phyloP scores from a whole-genome alignment of 2,329 filamentous ascomycete species.

The Colletotrichum australisinense region DNA sequence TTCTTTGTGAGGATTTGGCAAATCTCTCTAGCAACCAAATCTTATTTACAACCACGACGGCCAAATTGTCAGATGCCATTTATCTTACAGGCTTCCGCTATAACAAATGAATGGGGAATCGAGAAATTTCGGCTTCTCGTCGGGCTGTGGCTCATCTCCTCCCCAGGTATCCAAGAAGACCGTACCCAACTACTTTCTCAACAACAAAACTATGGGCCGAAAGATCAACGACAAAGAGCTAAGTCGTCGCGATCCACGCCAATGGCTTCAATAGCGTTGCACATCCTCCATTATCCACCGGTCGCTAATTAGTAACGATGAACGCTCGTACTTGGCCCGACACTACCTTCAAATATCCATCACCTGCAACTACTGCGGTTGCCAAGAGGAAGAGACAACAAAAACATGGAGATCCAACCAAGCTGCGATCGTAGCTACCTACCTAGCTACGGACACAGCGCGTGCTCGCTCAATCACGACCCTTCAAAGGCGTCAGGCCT shows the following conservation, averaged over 20 bases:
- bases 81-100: neutral
- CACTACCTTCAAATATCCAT: neutral
- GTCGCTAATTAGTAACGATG: neutral
- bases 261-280: neutral
- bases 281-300: neutral
- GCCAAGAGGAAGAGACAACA: conserved; percentile 13
- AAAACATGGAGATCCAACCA: conserved; percentile 14
- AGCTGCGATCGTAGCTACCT: conserved; percentile 1
- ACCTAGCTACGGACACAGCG: neutral
- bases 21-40: neutral
- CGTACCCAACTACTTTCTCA: neutral
- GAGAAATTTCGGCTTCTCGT: conserved; percentile 17
- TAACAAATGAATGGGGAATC: conserved; percentile 7
- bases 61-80: neutral
- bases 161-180: neutral
- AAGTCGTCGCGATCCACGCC: conserved; percentile 6
- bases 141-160: conserved; percentile 28
- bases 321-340: neutral
- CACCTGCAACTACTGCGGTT: neutral
- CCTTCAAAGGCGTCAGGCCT: conserved; percentile 1
- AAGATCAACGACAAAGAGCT: neutral
- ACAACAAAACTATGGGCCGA: neutral
- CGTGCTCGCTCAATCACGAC: conserved; percentile 3
- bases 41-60: neutral
- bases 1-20: neutral